phyloP scores from a whole-genome alignment of 176 grass and related monocot genomes.

The Poa annua region DNA sequence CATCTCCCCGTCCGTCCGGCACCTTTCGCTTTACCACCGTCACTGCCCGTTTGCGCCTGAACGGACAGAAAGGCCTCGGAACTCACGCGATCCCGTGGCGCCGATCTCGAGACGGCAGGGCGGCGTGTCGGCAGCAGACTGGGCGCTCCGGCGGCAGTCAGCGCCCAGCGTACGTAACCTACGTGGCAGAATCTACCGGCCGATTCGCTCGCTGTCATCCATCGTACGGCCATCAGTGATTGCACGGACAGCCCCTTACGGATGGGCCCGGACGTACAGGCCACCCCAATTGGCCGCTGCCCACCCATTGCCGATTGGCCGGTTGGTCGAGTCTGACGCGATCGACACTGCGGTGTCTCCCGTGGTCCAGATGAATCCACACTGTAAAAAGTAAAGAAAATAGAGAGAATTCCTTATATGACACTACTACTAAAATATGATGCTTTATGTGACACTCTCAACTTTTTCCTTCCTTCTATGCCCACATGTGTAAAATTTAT shows the following conservation, averaged over 20 bases:
- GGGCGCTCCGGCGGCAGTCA: neutral
- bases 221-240: neutral
- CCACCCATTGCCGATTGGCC: neutral
- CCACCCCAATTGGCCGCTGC: neutral
- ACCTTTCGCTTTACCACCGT: constrained; percentile 9
- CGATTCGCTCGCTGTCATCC: neutral
- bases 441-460: too few relatives aligned
- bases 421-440: too few relatives aligned
- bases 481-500: too few relatives aligned
- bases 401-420: too few relatives aligned
- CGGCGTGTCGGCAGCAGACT: neutral
- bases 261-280: neutral
- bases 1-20: neutral
- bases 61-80: neutral
- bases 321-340: neutral
- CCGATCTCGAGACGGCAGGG: neutral
- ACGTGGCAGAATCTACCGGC: neutral
- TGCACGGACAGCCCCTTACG: neutral
- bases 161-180: neutral
- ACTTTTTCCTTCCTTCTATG: too few relatives aligned
- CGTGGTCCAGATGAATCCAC: too few relatives aligned
- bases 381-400: too few relatives aligned
- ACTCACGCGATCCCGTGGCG: neutral
- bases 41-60: neutral
- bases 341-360: neutral